Conservation (phyloP, 768 basidiomycete genomes). For the Fomitopsis pulvina region DNA sequence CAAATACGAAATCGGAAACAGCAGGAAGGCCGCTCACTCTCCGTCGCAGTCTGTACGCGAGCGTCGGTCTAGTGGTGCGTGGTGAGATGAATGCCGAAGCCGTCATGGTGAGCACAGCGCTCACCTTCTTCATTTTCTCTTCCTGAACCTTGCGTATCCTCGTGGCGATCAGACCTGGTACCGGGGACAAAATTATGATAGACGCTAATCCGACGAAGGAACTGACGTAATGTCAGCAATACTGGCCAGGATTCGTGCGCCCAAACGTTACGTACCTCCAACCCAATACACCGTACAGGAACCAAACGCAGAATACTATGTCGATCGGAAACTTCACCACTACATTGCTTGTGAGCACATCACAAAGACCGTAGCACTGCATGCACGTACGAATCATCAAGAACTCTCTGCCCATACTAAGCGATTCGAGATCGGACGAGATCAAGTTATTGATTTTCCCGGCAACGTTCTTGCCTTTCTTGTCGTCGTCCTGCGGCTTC, state of each 20-base stretch:
- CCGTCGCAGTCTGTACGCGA: constrained; percentile 37
- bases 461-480: constrained; percentile 40
- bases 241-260: too few relatives aligned
- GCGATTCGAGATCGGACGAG: constrained; percentile 45
- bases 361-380: constrained; percentile 11
- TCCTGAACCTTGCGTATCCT: constrained; percentile 27
- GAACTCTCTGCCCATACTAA: constrained; percentile 22
- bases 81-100: background rate
- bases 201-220: constrained; percentile 35
- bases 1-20: constrained; percentile 3
- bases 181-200: constrained; percentile 34
- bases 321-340: constrained; percentile 35
- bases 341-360: background rate
- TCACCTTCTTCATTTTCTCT: constrained; percentile 36
- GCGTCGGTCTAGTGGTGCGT: constrained; percentile 31
- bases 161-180: constrained; percentile 35
- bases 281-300: constrained; percentile 40
- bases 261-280: constrained; percentile 34
- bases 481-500: background rate
- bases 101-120: background rate
- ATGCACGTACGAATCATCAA: constrained; percentile 11
- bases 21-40: constrained; percentile 20
- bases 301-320: constrained; percentile 30
- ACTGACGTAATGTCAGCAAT: constrained; percentile 5
- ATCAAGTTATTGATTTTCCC: constrained; percentile 79